phyloP scores from a whole-genome alignment of 805 yeast species.

The Suhomyces pyralidae region DNA sequence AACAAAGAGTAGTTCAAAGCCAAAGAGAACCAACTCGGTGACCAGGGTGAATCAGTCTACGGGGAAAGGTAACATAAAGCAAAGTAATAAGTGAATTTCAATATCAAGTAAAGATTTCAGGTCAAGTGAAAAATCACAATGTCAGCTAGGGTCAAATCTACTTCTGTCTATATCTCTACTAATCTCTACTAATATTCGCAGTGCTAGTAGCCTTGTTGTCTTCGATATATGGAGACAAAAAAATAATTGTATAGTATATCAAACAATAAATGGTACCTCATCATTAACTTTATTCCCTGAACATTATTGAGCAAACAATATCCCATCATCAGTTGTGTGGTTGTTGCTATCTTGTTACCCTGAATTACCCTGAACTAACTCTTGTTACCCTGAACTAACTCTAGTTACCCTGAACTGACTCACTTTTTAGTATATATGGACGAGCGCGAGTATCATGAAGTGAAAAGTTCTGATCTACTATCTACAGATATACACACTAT shows the following conservation, averaged over 20 bases:
- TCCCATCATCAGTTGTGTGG: too few relatives aligned
- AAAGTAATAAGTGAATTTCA: neutral
- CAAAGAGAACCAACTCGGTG: conserved; percentile 3
- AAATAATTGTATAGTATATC: neutral
- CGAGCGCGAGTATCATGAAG: neutral
- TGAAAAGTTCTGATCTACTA: neutral
- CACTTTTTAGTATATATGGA: conserved; percentile 8
- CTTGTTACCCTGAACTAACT: neutral
- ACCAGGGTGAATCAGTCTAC: neutral
- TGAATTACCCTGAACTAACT: conserved; percentile 3
- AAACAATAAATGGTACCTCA: neutral
- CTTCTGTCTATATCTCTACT: too few relatives aligned
- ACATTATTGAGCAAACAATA: neutral
- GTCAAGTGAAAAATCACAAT: neutral
- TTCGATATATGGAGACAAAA: neutral
- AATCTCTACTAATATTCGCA: neutral
- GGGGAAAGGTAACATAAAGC: neutral
- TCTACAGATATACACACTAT: conserved; percentile 21
- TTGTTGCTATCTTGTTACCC: neutral
- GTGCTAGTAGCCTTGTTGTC: neutral
- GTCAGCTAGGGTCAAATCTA: too few relatives aligned
- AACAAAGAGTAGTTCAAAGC: neutral
- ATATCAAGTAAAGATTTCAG: too few relatives aligned
- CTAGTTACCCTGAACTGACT: conserved; percentile 32
- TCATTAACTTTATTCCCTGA: too few relatives aligned